Conservation (phyloP, 1,284 basidiomycete species). For the Apiotrichum siamense region DNA sequence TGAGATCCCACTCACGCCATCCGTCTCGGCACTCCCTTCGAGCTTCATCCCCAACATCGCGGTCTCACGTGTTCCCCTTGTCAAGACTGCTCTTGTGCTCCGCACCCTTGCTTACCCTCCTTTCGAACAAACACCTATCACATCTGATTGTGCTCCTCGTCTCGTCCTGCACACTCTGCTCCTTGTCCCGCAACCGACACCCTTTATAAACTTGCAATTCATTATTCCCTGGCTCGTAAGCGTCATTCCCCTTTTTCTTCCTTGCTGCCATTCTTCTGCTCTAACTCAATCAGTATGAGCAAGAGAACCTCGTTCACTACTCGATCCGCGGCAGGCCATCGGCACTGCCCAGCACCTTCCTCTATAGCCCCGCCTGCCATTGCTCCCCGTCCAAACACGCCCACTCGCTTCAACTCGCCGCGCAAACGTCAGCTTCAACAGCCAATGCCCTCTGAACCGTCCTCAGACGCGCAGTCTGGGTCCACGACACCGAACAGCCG, state of each 20-base stretch:
- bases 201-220: no score
- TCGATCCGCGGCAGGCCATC: neutral
- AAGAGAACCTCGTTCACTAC: neutral
- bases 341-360: neutral
- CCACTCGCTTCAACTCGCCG: conserved; percentile 5
- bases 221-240: no score
- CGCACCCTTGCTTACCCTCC: no score
- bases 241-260: neutral
- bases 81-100: no score
- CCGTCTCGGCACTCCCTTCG: no score
- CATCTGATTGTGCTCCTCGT: no score
- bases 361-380: neutral
- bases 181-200: no score
- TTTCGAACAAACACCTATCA: no score
- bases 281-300: neutral
- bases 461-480: neutral
- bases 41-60: no score
- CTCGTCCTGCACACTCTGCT: no score
- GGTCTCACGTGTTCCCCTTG: no score
- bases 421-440: neutral
- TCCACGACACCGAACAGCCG: neutral
- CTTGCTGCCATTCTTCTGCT: neutral
- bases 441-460: neutral
- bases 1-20: no score
- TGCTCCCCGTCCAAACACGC: neutral